A percentile compares a stretch with the other conserved stretches of the same genome.
phyloP scores from a whole-genome alignment of 768 basidiomycete genomes.

The Dacryopinax spathularia region DNA sequence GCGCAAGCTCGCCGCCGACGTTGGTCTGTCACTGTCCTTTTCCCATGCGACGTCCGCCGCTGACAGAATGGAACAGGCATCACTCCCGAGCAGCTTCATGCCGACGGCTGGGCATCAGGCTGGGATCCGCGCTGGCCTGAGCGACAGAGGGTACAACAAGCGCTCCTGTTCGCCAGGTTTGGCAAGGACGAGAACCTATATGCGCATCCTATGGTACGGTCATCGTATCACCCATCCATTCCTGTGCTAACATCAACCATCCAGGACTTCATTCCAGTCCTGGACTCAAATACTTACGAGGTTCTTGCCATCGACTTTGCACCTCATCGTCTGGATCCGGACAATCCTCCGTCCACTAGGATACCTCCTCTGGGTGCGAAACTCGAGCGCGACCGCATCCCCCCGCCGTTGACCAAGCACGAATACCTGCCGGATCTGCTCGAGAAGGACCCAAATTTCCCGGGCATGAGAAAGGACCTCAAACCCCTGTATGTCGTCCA shows the following conservation, averaged over 20 bases:
- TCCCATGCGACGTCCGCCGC: background rate
- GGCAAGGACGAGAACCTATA: slow-evolving; percentile 74
- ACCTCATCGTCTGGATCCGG: slow-evolving; percentile 33
- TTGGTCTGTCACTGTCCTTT: slow-evolving; percentile 27
- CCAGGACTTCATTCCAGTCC: slow-evolving; percentile 59
- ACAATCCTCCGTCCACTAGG: background rate
- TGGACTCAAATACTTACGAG: slow-evolving; percentile 58
- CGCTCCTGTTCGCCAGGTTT: slow-evolving; percentile 59
- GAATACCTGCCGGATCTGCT: slow-evolving; percentile 83
- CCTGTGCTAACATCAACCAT: background rate
- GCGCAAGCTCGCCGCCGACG: slow-evolving; percentile 57
- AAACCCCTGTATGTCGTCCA: slow-evolving; percentile 77
- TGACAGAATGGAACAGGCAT: slow-evolving; percentile 26
- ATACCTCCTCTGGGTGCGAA: slow-evolving; percentile 27
- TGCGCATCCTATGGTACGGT: slow-evolving; percentile 54
- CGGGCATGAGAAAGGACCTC: slow-evolving; percentile 48
- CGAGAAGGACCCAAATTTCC: slow-evolving; percentile 33
- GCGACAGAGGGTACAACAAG: slow-evolving; percentile 59
- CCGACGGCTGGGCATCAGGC: slow-evolving; percentile 86
- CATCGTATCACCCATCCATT: background rate
- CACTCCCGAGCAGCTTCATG: slow-evolving; percentile 50
- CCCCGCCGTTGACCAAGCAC: slow-evolving; percentile 48
- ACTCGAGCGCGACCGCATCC: slow-evolving; percentile 54
- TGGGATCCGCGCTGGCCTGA: slow-evolving; percentile 76
- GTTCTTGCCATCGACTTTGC: slow-evolving; percentile 82